Percentiles rank a stretch among this genome's conserved stretches.
phyloP scores from a whole-genome alignment of 1,139 yeast genomes.

The Scheffersomyces segobiensis region DNA sequence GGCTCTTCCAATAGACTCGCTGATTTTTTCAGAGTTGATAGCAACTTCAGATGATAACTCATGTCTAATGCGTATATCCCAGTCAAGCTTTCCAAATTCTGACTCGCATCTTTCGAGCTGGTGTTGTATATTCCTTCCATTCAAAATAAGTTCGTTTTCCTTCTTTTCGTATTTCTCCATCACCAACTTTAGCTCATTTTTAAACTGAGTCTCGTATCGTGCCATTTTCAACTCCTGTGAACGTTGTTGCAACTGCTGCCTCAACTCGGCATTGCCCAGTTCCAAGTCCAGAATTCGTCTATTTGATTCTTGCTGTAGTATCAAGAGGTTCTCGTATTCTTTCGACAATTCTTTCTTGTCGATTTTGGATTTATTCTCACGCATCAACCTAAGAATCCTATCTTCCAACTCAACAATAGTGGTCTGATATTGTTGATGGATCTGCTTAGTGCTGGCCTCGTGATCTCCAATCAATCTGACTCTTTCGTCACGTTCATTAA shows the following conservation, averaged over 20 bases:
- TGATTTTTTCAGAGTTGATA: constrained; percentile 4
- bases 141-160: neutral
- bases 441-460: neutral
- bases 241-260: constrained; percentile 6
- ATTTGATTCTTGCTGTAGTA: neutral
- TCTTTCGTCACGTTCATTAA: neutral
- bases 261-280: neutral
- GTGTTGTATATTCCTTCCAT: neutral
- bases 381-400: neutral
- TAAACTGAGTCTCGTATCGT: constrained; percentile 3
- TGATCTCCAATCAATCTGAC: neutral
- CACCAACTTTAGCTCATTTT: constrained; percentile 5
- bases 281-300: neutral
- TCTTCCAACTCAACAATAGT: neutral
- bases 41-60: neutral
- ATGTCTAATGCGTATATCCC: neutral
- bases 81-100: neutral
- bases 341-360: neutral
- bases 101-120: neutral
- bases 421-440: neutral
- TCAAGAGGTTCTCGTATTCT: neutral
- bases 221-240: constrained; percentile 6
- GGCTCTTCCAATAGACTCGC: constrained; percentile 8
- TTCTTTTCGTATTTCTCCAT: constrained; percentile 11
- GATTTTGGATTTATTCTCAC: neutral